phyloP scores from a whole-genome alignment of 257 asterid species.

The Penstemon eatonii region DNA sequence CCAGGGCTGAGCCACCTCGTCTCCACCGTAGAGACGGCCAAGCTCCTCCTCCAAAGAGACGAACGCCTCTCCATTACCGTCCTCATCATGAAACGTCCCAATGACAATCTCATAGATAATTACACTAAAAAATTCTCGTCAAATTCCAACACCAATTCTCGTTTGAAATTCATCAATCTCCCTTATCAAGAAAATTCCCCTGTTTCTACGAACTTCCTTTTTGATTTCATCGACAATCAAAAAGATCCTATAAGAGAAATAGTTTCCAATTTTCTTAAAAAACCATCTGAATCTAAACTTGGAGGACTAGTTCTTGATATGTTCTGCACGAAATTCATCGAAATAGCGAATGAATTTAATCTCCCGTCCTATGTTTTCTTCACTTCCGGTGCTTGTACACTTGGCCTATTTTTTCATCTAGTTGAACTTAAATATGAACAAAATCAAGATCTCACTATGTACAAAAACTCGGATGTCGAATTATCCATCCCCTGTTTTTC shows the following conservation, averaged over 20 bases:
- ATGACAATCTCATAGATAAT: conserved; percentile 28
- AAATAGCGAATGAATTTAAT: conserved; percentile 16
- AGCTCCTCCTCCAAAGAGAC: conserved; percentile 34
- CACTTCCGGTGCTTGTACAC: conserved; percentile 29
- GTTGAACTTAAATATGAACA: conserved; percentile 26
- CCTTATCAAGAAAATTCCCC: background rate
- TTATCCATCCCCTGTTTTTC: conserved; percentile 15
- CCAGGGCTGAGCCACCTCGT: conserved; percentile 41
- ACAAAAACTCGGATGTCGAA: conserved; percentile 5
- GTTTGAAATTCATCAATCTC: conserved; percentile 29
- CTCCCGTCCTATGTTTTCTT: conserved; percentile 29
- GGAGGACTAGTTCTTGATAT: conserved; percentile 42
- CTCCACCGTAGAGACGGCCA: conserved; percentile 36
- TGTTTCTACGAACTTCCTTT: background rate
- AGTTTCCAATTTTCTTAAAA: conserved; percentile 10
- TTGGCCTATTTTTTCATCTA: conserved; percentile 29
- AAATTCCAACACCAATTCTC: conserved; percentile 1
- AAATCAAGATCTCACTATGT: conserved; percentile 14
- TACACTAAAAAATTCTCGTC: conserved; percentile 10
- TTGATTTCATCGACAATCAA: conserved; percentile 26
- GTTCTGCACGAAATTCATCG: conserved; percentile 33
- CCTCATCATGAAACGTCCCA: conserved; percentile 37
- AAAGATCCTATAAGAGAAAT: conserved; percentile 23
- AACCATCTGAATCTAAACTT: background rate
- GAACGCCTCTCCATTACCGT: conserved; percentile 40